Evolutionary conservation across 306 rosid genomes (phyloP).

Genomic region (Prunus fruticosa): DNA sequence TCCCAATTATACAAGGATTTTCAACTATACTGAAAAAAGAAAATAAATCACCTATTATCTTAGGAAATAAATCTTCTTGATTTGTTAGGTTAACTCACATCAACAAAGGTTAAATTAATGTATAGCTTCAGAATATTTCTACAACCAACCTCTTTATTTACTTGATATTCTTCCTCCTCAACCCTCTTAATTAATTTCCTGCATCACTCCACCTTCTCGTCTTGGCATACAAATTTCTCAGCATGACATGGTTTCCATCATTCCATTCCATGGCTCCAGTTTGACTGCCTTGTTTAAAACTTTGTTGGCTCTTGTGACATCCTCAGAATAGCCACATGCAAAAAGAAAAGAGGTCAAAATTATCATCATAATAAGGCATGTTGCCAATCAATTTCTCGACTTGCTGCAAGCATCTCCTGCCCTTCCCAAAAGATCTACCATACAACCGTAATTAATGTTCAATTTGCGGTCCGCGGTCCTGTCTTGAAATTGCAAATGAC

Average conservation of each 20-base stretch:
- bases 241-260: conserved; percentile 49
- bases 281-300: conserved; percentile 40
- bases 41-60: no score
- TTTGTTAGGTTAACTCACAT: no score
- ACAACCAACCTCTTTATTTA: conserved; percentile 56
- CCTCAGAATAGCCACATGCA: conserved; percentile 57
- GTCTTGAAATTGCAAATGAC: no score
- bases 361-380: conserved; percentile 56
- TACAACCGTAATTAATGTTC: conserved; percentile 66
- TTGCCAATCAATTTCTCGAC: conserved; percentile 51
- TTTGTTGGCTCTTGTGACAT: conserved; percentile 56
- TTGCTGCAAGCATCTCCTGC: conserved; percentile 65
- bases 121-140: conserved; percentile 10
- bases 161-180: conserved; percentile 47
- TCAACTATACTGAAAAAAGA: no score
- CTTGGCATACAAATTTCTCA: conserved; percentile 61
- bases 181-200: conserved; percentile 34
- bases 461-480: conserved; percentile 30
- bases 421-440: conserved; percentile 70
- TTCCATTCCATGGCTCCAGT: conserved; percentile 32
- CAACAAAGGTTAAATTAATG: no score
- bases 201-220: conserved; percentile 60
- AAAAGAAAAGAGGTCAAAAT: conserved; percentile 63
- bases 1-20: no score
- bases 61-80: no score